Base-by-base conservation (phyloP, 2,329 filamentous ascomycete species). In the Knufia petricola region DNA sequence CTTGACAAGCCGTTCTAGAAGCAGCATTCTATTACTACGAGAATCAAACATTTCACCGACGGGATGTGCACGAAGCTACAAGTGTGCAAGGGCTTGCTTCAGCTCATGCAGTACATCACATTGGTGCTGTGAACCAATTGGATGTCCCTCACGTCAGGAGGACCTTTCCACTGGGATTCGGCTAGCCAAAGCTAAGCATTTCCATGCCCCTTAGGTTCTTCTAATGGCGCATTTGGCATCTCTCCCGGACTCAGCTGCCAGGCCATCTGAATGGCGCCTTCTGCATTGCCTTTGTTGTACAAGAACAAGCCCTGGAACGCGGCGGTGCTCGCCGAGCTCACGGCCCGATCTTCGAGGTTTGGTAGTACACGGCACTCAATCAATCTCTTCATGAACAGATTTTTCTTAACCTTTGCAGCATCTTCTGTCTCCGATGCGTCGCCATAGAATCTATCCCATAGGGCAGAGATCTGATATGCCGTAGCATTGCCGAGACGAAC, bases 381-480 rank as follows among this genome's bases (percentile, higher is more conserved):
- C 10, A 94, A 76, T 52, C 78, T 79, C 19, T 73, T 62, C 55
- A 96, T 66, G 69, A 98, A 96, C 15, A 75, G 71, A 58, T 76
- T 68, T 59, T 81, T 80, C 17, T 80, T 77, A 4, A 24, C 20
- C 15, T 26, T 17, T 20, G 19, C 23, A 13, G 68, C 65, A 13
- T 81, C 80, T 48, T 80, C 75, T 1, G 60, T 56, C 61, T 95
- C 89, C 20, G 87, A 71, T 15, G 34, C 20, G 28, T 94, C 86
- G 3, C 85, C 84, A 61, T 96, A 98, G 69, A 96, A 98, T 17
- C 92, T 81, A 64, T 94, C 84, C 88, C 90, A 98, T 69, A 98
- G 85, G 65, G 84, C 75, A 12, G 72, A 78, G 15, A 94, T 89
- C 67, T 96, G 92, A 64, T 85, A 84, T 50, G 80, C 75, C 2